Evolutionary conservation across 768 basidiomycete species (phyloP).

Genomic region (Filobasidium wieringae): DNA sequence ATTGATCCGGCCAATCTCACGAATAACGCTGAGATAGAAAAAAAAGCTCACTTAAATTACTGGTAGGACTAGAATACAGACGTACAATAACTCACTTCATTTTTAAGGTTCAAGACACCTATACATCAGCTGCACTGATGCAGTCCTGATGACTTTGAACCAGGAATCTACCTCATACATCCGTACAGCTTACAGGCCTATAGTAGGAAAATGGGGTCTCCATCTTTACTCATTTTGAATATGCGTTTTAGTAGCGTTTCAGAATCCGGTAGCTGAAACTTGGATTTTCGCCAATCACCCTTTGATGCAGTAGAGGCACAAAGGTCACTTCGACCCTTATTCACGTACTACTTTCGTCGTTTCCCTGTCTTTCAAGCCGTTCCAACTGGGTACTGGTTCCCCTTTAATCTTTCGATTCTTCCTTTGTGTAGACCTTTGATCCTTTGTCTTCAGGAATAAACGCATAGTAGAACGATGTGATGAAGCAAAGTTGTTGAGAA

Average conservation of each 20-base stretch:
- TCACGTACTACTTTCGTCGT: too few relatives aligned
- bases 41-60: not conserved
- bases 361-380: too few relatives aligned
- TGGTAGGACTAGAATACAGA: not conserved
- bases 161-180: not conserved
- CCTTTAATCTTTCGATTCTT: too few relatives aligned
- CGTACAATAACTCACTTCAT: not conserved
- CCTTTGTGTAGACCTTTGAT: too few relatives aligned
- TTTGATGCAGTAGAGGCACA: not conserved
- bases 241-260: not conserved
- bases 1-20: constrained; percentile 89
- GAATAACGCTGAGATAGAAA: constrained; percentile 57
- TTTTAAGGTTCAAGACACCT: too few relatives aligned
- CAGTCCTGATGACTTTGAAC: not conserved
- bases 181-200: too few relatives aligned
- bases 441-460: too few relatives aligned
- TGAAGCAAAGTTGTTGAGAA: not conserved
- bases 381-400: too few relatives aligned
- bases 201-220: too few relatives aligned
- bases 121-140: not conserved
- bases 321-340: too few relatives aligned
- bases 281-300: not conserved
- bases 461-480: not conserved
- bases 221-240: not conserved
- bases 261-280: not conserved